Evolutionary conservation across 306 rosid genomes (phyloP).

Genomic region (Inga oerstediana): DNA sequence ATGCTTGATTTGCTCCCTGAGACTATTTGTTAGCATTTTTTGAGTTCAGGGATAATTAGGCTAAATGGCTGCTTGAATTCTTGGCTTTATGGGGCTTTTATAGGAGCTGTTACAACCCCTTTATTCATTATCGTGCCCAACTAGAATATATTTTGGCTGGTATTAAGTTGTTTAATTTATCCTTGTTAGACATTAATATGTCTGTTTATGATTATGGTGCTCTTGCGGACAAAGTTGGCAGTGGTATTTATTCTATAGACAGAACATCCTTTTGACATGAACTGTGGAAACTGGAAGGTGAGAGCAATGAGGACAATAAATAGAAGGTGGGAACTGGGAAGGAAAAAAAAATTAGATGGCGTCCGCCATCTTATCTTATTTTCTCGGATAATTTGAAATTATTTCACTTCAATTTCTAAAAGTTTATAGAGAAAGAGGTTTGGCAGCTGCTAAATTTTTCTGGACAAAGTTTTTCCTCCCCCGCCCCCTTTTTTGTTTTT

Average conservation of each 20-base stretch:
- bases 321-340: neutral
- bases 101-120: slow-evolving; percentile 10
- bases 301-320: neutral
- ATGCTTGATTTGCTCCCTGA: slow-evolving; percentile 5
- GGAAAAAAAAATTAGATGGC: neutral
- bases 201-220: slow-evolving; percentile 1
- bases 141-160: slow-evolving; percentile 7
- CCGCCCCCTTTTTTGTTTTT: neutral
- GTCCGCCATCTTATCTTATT: neutral
- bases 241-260: slow-evolving; percentile 12
- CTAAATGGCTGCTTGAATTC: slow-evolving; percentile 22
- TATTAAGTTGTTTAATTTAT: neutral
- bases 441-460: neutral
- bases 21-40: neutral
- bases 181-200: neutral
- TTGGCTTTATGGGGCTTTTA: slow-evolving; percentile 25
- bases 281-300: neutral
- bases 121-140: slow-evolving; percentile 18
- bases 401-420: neutral
- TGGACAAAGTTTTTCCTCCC: neutral
- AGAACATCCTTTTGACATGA: neutral
- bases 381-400: neutral
- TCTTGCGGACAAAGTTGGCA: neutral
- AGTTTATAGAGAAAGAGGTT: neutral
- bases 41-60: slow-evolving; percentile 7